These are phyloP conservation scores for Microsporum canis DNA, from an alignment of 2,329 filamentous ascomycete species.

Conservation along the genomic window DNA sequence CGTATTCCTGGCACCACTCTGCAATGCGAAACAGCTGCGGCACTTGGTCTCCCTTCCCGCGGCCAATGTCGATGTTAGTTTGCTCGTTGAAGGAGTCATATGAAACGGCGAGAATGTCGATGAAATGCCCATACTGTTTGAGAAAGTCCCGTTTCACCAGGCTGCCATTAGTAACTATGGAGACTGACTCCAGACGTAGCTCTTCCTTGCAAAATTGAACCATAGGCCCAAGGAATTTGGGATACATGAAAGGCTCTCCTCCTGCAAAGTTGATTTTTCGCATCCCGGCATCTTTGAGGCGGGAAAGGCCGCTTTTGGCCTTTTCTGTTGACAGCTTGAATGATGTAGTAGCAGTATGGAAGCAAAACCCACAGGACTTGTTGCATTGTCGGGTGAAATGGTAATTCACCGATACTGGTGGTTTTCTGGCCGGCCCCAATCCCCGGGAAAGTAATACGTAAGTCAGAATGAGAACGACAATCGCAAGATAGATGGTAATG, in stretches of 20 bases:
- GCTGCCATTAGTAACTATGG: conserved; percentile 45
- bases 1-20: conserved; percentile 37
- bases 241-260: conserved; percentile 45
- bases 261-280: conserved; percentile 47
- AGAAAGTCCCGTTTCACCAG: conserved; percentile 38
- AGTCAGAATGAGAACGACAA: not conserved
- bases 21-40: conserved; percentile 34
- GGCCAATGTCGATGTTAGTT: conserved; percentile 43
- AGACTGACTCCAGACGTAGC: conserved; percentile 41
- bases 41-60: conserved; percentile 40
- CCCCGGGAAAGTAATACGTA: not conserved
- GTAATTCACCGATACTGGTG: conserved; percentile 37
- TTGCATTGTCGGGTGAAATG: conserved; percentile 40
- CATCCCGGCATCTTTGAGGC: conserved; percentile 43
- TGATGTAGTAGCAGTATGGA: conserved; percentile 44
- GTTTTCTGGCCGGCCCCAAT: not conserved
- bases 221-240: conserved; percentile 34
- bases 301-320: conserved; percentile 36
- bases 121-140: conserved; percentile 29
- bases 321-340: conserved; percentile 32
- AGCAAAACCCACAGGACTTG: conserved; percentile 44
- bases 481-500: not conserved
- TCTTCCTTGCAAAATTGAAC: conserved; percentile 40
- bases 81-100: conserved; percentile 44
- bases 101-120: conserved; percentile 46